Evolutionary conservation across 495 filamentous ascomycete species (phyloP), one percentile per base, ranked within the genome.

Genomic region (Penicillium subrubescens): DNA sequence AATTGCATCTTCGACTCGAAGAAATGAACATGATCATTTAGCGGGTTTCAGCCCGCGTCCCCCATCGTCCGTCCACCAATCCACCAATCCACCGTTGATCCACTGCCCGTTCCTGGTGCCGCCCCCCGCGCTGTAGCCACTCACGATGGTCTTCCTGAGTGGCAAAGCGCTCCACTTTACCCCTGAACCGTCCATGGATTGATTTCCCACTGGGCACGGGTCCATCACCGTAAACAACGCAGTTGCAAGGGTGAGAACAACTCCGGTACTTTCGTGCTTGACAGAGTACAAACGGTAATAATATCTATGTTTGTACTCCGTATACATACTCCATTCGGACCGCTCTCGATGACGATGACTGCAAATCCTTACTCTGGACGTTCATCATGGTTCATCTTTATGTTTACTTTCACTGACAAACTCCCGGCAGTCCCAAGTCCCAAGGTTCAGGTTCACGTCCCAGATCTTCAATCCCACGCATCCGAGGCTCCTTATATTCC

Each of bases 161-260:
- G 66, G 17, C 31, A 25, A 27, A 0, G 15, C 25, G 14, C 46
- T 62, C 71, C 71, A 72, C 67, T 70, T 70, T 74, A 72, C 71
- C 71, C 71, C 71, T 74, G 71, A 74, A 64, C 59, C 67, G 59
- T 63, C 71, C 71, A 66, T 58, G 60, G 35, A 59, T 67, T 67
- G 43, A 61, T 69, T 67, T 56, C 48, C 48, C 64, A 59, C 60
- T 37, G 56, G 56, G 37, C 61, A 69, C 62, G 53, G 59, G 33
- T 50, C 39, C 53, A 34, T 56, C 53, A 39, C 53, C 33, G 53
- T 56, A 37, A 56, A 56, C 33, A 37, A 21, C 33, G 19, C 33
- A 34, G 29, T 27, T 59, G 64, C 52, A 66, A 63, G 59, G 67
- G 35, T n/a, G 14, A 19, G 33, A 43, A 15, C 23, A 29, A n/a